Percentiles rank a stretch among this genome's conserved stretches.
These are phyloP conservation scores for Mortierella sp. DNA, from an alignment of 371 early-diverging fungal genomes.

Conservation along the genomic window DNA sequence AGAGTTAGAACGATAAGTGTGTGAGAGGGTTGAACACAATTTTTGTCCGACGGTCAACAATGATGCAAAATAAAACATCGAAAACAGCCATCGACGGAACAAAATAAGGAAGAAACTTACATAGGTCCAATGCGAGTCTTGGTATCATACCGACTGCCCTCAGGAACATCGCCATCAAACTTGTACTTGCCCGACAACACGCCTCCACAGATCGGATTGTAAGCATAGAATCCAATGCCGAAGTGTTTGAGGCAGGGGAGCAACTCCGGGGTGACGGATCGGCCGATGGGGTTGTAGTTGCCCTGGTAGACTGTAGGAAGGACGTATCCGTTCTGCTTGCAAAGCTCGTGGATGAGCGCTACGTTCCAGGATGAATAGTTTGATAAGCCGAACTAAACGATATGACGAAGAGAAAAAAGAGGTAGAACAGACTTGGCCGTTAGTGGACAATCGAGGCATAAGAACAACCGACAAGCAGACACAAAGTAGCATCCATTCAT, in stretches of 20 bases:
- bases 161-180: constrained; percentile 24
- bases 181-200: constrained; percentile 59
- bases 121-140: constrained; percentile 52
- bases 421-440: too few species aligned
- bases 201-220: constrained; percentile 73
- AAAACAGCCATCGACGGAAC: neutral
- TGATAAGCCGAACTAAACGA: constrained; percentile 57
- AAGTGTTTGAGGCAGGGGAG: constrained; percentile 18
- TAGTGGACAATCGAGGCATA: neutral
- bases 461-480: neutral
- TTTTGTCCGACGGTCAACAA: neutral
- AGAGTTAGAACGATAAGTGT: neutral
- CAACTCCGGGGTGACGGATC: constrained; percentile 35
- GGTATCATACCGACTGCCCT: neutral
- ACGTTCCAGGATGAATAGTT: constrained; percentile 66
- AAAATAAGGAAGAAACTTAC: constrained; percentile 24
- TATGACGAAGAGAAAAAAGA: neutral
- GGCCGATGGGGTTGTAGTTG: constrained; percentile 68
- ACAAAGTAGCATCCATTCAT: neutral
- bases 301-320: constrained; percentile 62
- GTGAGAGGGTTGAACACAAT: neutral
- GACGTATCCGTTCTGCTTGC: constrained; percentile 52
- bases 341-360: constrained; percentile 57
- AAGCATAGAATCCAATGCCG: constrained; percentile 59
- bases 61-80: neutral